phyloP scores from a whole-genome alignment of 805 yeast genomes.

The Tetrapisispora fleetii region DNA sequence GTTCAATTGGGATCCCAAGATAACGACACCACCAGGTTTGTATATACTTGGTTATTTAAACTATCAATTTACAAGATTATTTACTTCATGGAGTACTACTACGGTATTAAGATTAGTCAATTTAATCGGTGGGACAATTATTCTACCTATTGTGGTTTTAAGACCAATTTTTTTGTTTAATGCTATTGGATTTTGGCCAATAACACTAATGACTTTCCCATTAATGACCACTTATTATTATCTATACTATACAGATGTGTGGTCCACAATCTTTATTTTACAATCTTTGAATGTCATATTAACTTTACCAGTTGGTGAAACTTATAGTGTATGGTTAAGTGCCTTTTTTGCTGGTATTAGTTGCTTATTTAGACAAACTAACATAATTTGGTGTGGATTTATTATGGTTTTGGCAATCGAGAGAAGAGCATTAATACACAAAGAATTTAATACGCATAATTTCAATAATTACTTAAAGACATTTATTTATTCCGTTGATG shows the following conservation, averaged over 20 bases:
- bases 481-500: slow-evolving; percentile 30
- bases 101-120: slow-evolving; percentile 47
- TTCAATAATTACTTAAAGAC: slow-evolving; percentile 33
- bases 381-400: slow-evolving; percentile 75
- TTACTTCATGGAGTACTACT: slow-evolving; percentile 23
- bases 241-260: slow-evolving; percentile 84
- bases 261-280: slow-evolving; percentile 70
- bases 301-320: slow-evolving; percentile 30
- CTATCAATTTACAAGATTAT: slow-evolving; percentile 19
- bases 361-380: slow-evolving; percentile 79
- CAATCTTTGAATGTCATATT: slow-evolving; percentile 42
- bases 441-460: slow-evolving; percentile 30
- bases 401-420: slow-evolving; percentile 48
- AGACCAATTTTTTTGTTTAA: slow-evolving; percentile 32
- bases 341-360: slow-evolving; percentile 52
- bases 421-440: slow-evolving; percentile 34
- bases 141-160: slow-evolving; percentile 41
- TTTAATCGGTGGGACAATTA: slow-evolving; percentile 50
- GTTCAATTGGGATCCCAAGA: slow-evolving; percentile 71
- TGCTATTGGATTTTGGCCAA: slow-evolving; percentile 37
- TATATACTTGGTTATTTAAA: slow-evolving; percentile 42
- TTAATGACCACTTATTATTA: slow-evolving; percentile 62
- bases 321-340: slow-evolving; percentile 33
- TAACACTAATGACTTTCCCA: slow-evolving; percentile 48
- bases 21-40: slow-evolving; percentile 95